Percentiles rank a stretch among this genome's conserved stretches.
These are phyloP conservation scores for Emiliania huxleyi DNA, from an alignment of 78 protist species.

Conservation along the genomic window DNA sequence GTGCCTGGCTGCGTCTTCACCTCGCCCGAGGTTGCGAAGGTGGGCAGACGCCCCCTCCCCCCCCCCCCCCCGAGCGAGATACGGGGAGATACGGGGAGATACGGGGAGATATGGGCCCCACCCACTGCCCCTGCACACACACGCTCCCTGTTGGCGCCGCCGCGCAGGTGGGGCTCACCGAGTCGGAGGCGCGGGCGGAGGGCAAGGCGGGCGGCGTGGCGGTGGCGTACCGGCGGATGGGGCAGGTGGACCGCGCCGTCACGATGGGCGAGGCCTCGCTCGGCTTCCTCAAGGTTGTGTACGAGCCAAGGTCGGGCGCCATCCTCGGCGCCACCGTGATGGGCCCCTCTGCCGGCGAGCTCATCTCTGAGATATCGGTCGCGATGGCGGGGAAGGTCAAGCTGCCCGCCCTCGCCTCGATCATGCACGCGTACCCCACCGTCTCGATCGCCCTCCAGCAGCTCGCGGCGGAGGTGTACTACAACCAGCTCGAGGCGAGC, in stretches of 20 bases:
- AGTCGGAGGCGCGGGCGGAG: background rate
- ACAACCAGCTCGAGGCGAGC: background rate
- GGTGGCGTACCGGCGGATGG: background rate
- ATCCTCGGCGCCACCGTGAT: background rate
- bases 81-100: too few relatives aligned
- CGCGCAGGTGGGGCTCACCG: too few relatives aligned
- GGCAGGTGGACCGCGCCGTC: background rate
- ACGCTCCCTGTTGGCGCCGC: too few relatives aligned
- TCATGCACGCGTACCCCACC: constrained; percentile 7
- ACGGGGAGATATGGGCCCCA: too few relatives aligned
- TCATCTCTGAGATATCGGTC: background rate
- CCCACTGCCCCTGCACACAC: too few relatives aligned
- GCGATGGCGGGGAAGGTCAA: background rate
- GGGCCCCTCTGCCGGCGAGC: background rate
- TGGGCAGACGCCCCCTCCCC: too few relatives aligned
- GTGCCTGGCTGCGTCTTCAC: background rate
- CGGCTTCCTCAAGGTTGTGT: background rate
- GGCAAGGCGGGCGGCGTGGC: background rate
- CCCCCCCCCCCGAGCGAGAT: too few relatives aligned
- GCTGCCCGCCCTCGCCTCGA: background rate
- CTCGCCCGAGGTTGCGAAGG: background rate
- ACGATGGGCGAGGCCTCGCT: background rate
- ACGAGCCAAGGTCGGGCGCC: background rate
- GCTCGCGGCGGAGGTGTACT: background rate
- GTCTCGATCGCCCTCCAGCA: background rate